Evolutionary conservation across 2,329 filamentous ascomycete species (phyloP).

Genomic region (Lasiodiplodia citricola): DNA sequence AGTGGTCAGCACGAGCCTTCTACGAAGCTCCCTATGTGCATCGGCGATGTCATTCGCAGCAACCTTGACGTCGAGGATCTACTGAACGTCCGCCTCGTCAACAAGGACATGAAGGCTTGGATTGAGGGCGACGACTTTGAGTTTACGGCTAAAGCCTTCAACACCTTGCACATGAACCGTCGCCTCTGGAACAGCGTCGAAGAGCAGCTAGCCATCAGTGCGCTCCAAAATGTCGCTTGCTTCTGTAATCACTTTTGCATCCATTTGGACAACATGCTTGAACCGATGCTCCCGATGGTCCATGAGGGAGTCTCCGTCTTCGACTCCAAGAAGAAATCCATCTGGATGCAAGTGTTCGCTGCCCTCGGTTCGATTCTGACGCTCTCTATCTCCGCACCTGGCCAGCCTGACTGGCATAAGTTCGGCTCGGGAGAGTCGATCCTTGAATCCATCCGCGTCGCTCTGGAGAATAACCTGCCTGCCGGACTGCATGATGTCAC

Average conservation of each 20-base stretch:
- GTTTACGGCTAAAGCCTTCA: conserved; percentile 1
- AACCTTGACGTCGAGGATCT: conserved; percentile 7
- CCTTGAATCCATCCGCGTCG: conserved; percentile 13
- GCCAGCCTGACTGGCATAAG: conserved; percentile 1
- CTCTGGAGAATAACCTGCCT: not conserved
- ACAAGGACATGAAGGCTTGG: conserved; percentile 8
- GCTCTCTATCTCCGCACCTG: conserved; percentile 3
- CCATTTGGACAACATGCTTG: not conserved
- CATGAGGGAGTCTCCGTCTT: not conserved
- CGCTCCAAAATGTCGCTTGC: not conserved
- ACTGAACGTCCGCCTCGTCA: not conserved
- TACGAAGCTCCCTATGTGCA: not conserved
- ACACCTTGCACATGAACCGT: not conserved
- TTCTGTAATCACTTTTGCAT: conserved; percentile 12
- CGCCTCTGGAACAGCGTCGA: not conserved
- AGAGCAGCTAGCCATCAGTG: not conserved
- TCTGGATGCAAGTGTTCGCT: conserved; percentile 1
- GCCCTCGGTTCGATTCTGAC: not conserved
- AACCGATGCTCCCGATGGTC: not conserved
- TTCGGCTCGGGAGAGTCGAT: conserved; percentile 4
- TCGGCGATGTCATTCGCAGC: not conserved
- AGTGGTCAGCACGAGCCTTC: not conserved
- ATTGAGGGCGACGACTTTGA: not conserved
- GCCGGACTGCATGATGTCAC: not conserved
- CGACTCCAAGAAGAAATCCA: not conserved